phyloP scores from a whole-genome alignment of 345 rosid species.

The Ceriops decandra region DNA sequence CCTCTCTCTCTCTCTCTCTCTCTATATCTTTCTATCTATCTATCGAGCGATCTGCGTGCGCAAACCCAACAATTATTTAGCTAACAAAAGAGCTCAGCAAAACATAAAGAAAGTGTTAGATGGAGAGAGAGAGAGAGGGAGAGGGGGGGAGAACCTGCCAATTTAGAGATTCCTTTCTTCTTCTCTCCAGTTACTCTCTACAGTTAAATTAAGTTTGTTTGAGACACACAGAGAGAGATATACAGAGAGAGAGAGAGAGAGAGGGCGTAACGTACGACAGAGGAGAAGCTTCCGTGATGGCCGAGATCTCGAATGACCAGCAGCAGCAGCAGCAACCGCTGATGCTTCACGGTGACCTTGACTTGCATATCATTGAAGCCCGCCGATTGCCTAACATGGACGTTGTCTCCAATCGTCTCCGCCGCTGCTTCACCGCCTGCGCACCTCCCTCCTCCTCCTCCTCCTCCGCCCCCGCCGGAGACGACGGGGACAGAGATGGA shows the following conservation, averaged over 20 bases:
- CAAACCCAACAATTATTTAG: too few species aligned
- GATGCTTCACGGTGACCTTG: conserved; percentile 78
- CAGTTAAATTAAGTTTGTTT: too few species aligned
- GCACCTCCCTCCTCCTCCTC: not conserved
- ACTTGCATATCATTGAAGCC: conserved; percentile 56
- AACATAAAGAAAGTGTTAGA: too few species aligned
- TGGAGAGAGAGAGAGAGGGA: too few species aligned
- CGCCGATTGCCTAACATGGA: conserved; percentile 75
- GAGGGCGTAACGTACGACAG: not conserved
- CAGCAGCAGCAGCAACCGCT: not conserved
- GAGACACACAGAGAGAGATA: not conserved
- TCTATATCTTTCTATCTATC: too few species aligned
- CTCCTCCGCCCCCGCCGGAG: not conserved
- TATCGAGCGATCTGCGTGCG: too few species aligned
- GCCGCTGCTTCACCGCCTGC: conserved; percentile 42
- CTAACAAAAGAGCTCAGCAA: too few species aligned
- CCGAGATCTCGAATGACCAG: conserved; percentile 1
- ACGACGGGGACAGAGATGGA: conserved; percentile 2
- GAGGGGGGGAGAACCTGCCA: too few species aligned
- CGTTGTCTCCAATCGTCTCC: conserved; percentile 38
- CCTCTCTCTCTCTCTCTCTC: too few species aligned
- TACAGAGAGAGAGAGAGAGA: not conserved
- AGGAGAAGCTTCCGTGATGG: conserved; percentile 11
- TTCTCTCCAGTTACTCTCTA: too few species aligned
- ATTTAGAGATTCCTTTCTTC: too few species aligned